Evolutionary conservation across 805 yeast genomes (phyloP).

Genomic region (Yarrowia osloensis): DNA sequence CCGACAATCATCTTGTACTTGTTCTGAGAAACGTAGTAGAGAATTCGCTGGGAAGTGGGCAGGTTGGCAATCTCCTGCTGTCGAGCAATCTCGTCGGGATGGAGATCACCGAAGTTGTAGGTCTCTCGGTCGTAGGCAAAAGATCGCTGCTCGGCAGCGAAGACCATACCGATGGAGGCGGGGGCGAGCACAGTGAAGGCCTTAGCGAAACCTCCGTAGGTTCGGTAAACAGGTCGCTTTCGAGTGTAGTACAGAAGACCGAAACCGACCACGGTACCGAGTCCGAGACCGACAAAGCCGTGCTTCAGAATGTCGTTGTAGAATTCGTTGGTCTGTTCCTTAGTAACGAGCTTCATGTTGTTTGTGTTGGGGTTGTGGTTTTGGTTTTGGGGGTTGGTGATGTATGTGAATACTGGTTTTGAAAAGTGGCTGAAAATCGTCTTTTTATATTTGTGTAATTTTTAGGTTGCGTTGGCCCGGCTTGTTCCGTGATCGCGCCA

Average conservation of each 20-base stretch:
- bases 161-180: constrained; percentile 60
- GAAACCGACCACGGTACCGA: constrained; percentile 60
- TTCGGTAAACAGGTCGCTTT: constrained; percentile 38
- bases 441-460: not conserved
- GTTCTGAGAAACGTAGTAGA: constrained; percentile 53
- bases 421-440: constrained; percentile 22
- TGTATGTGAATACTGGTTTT: not conserved
- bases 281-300: constrained; percentile 58
- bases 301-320: constrained; percentile 59
- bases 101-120: constrained; percentile 54
- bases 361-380: not conserved
- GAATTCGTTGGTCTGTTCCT: constrained; percentile 69
- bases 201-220: constrained; percentile 38
- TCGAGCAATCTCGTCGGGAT: constrained; percentile 45
- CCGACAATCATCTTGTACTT: constrained; percentile 66
- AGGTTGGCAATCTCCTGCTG: constrained; percentile 55
- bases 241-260: constrained; percentile 57
- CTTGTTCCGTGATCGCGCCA: constrained; percentile 29
- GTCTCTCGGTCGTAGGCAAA: constrained; percentile 60
- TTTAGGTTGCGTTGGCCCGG: constrained; percentile 26
- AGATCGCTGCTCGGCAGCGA: constrained; percentile 72
- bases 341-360: constrained; percentile 65
- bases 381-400: not conserved
- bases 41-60: constrained; percentile 51
- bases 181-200: constrained; percentile 73